phyloP scores from a whole-genome alignment of 148 eudicot genomes.

The Dianthus caryophyllus region DNA sequence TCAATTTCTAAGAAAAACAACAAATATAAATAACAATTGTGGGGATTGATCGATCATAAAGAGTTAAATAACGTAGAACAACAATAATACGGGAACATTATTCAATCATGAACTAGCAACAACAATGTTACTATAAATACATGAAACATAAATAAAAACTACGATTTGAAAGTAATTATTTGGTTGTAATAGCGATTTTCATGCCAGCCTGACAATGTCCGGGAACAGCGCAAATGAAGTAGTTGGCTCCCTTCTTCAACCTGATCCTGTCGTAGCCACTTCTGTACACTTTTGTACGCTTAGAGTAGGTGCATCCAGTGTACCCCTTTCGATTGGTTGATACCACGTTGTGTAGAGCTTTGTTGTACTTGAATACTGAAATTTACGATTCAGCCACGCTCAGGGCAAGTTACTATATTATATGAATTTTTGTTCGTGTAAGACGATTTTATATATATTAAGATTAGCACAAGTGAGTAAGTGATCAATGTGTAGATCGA shows the following conservation, averaged over 20 bases:
- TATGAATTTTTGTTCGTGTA: background rate
- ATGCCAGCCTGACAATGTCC: slow-evolving; percentile 54
- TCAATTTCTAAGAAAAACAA: no score
- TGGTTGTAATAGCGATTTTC: slow-evolving; percentile 53
- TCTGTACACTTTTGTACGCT: slow-evolving; percentile 31
- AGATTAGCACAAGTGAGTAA: no score
- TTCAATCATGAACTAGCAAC: no score
- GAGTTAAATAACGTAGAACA: no score
- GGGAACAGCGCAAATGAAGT: slow-evolving; percentile 48
- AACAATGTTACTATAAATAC: no score
- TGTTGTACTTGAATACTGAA: slow-evolving; percentile 30
- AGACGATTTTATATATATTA: no score
- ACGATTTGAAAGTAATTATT: no score
- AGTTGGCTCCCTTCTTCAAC: slow-evolving; percentile 48
- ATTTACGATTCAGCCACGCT: background rate
- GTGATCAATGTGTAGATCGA: no score
- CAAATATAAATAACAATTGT: no score
- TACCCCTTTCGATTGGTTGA: slow-evolving; percentile 29
- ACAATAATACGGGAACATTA: no score
- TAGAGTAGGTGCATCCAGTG: slow-evolving; percentile 29
- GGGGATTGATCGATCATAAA: no score
- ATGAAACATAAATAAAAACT: no score
- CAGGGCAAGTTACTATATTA: background rate
- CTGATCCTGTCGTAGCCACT: slow-evolving; percentile 45
- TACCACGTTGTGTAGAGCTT: slow-evolving; percentile 29